A percentile compares a stretch with the other conserved stretches of the same genome.
These are phyloP conservation scores for Ogataea nonfermentans DNA, from an alignment of 805 yeast genomes.

Conservation along the genomic window DNA sequence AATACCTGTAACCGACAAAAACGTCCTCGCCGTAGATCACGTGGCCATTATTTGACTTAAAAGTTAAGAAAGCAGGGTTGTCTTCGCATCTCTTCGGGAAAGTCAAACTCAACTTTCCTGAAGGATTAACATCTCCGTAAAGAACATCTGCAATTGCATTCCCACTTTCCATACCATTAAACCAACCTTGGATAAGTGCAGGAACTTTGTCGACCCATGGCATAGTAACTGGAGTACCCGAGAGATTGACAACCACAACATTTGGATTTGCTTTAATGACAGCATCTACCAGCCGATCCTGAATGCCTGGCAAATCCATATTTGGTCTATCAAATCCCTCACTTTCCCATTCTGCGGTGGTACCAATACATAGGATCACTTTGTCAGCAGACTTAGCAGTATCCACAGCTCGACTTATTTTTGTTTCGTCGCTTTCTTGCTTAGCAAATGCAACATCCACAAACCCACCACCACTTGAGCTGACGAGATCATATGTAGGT, in stretches of 20 bases:
- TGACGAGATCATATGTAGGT: conserved; percentile 18
- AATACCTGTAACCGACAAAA: conserved; percentile 54
- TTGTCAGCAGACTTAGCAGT: conserved; percentile 51
- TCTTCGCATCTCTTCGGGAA: conserved; percentile 52
- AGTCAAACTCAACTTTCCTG: conserved; percentile 63
- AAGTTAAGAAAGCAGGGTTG: conserved; percentile 28
- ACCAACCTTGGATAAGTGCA: conserved; percentile 47
- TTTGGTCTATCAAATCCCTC: conserved; percentile 55
- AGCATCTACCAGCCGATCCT: conserved; percentile 47
- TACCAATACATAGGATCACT: conserved; percentile 52
- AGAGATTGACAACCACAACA: conserved; percentile 56
- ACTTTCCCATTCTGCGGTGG: conserved; percentile 55
- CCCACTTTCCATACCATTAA: conserved; percentile 44
- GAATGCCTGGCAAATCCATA: conserved; percentile 57
- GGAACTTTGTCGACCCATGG: conserved; percentile 56
- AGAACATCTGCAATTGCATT: conserved; percentile 55
- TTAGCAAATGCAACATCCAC: conserved; percentile 13
- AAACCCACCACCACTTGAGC: conserved; percentile 36
- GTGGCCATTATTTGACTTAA: conserved; percentile 37
- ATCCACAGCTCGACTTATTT: conserved; percentile 43
- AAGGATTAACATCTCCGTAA: conserved; percentile 61
- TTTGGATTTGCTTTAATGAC: conserved; percentile 52
- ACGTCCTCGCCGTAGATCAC: conserved; percentile 47
- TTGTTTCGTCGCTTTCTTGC: conserved; percentile 31
- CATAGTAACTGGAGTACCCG: conserved; percentile 61